Evolutionary conservation across 177 flowering plant species (phyloP), one percentile per base, ranked within the genome.

Genomic region (Vitis hybrid): DNA sequence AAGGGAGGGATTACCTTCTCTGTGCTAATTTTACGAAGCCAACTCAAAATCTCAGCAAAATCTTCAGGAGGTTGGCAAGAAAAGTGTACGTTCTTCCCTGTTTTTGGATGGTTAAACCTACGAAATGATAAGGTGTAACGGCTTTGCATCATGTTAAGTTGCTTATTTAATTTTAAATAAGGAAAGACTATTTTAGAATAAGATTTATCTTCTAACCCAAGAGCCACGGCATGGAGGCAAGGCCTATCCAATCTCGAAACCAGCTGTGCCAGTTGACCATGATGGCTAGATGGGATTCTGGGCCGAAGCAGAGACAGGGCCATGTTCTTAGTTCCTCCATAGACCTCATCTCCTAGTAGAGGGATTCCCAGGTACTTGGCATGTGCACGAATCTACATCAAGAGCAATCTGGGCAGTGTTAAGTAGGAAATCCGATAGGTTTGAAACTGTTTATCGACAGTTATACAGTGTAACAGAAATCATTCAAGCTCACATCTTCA

Each of bases 281-380:
- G 91, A 62, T n/a, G 65, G 68, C 72, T 77, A 4, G 85, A 62
- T 13, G 80, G 83, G 52, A 79, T 85, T 77, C 71, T 82, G 2
- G 86, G 83, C 64, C 82, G 90, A 68, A 95, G 88, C 74, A 87
- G 73, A 20, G 98, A 92, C 71, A 90, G 63, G 33, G 94, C 93
- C 97, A 85, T 86, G 79, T 72, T 78, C 78, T 82, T 84, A 9
- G 98, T 88, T 62, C 98, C 97, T 62, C 99, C 99, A 82, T 95
- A 95, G 59, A 94, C 81, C 65, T 95, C 98, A 81, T 95, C 99
- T 47, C 99, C 99, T 71, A 95, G 69, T 22, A 95, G 83, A 68
- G 99, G 98, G 77, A 87, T 75, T 51, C 97, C 95, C 75, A 89
- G 54, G 76, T 87, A 82, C 82, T 94, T 92, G 47, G 99, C 98